phyloP scores from a whole-genome alignment of 306 rosid species.

The apple (Malus domestica) region DNA sequence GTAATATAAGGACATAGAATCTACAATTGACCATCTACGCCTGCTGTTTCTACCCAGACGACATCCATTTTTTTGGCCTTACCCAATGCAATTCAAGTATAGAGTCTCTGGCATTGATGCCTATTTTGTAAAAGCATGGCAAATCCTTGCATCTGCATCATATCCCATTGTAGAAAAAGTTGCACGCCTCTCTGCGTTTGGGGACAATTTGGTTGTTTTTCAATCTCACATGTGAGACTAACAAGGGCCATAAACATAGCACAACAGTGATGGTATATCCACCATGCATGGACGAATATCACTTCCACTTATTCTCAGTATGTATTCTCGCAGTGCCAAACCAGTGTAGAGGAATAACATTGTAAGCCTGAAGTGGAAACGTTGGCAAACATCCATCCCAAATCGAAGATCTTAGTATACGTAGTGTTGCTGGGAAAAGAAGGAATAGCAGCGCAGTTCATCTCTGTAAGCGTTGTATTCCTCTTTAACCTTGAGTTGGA shows the following conservation, averaged over 20 bases:
- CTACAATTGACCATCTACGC: slow-evolving; percentile 94
- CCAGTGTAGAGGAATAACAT: slow-evolving; percentile 93
- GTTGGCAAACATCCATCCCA: slow-evolving; percentile 98
- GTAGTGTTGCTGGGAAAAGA: slow-evolving; percentile 66
- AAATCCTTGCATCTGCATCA: slow-evolving; percentile 79
- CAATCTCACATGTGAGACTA: slow-evolving; percentile 98
- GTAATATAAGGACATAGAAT: slow-evolving; percentile 87
- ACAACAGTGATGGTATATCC: slow-evolving; percentile 98
- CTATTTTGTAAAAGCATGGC: slow-evolving; percentile 97
- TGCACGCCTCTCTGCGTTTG: slow-evolving; percentile 97
- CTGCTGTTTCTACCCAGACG: slow-evolving; percentile 98
- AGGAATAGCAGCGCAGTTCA: slow-evolving; percentile 87
- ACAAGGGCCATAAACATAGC: slow-evolving; percentile 95
- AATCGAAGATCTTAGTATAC: slow-evolving; percentile 68
- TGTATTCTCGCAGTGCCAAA: slow-evolving; percentile 91
- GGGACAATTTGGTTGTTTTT: slow-evolving; percentile 85
- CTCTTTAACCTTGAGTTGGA: slow-evolving; percentile 91
- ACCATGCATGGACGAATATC: slow-evolving; percentile 98
- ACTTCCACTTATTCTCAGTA: slow-evolving; percentile 72
- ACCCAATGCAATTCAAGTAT: slow-evolving; percentile 96
- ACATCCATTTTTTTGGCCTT: slow-evolving; percentile 99
- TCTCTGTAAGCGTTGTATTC: slow-evolving; percentile 94
- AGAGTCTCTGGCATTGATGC: slow-evolving; percentile 95
- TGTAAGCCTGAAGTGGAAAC: slow-evolving; percentile 89
- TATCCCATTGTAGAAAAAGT: slow-evolving; percentile 95